Base-by-base conservation (phyloP, 768 basidiomycete genomes). In the Leccinum incarnatum region DNA sequence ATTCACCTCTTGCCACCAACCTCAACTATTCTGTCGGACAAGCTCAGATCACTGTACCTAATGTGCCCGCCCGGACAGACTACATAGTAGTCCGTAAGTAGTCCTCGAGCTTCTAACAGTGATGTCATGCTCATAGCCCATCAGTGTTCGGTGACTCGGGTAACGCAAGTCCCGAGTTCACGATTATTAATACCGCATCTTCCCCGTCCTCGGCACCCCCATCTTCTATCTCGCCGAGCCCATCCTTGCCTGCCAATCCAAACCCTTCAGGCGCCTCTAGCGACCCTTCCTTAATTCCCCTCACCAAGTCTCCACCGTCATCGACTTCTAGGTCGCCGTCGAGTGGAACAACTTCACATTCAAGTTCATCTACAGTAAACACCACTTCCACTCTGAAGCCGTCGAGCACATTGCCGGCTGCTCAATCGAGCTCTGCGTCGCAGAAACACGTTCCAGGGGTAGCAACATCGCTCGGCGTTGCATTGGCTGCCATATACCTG, bases 161-260 rank as follows among this genome's bases (percentile, higher is more conserved):
- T 42, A 77, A 77, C 40, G 70, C 76, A 8, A 77, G 76, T 51
- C 77, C 74, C 15, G 23, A 70, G 51, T 78, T 77, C 40, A 76
- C 76, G 57, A 77, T 77, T 45, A 72, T 82, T 62, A 81, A 96
- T 37, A 92, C 92, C 63, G 69, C 73, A 27, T 76, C 81, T 57
- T 80, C 79, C 46, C 74, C 70, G 8, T 50, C 65, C 19, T 42
- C 66, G 27, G 32, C 21, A 50, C 12, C 62, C 9, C 46, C 69
- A 7, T 34, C 55, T 21, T 45, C 66, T 49, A 5, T 9, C 6
- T 29, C 60, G 9, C 32, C 67, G 11, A 40, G 27, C 47, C 17
- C 47, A 48, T 48, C 47, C 23, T 48, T 15, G 6, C 25, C 58
- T 23, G 25, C 3, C 8, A 53, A 45, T 29, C 5, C 32, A 4